Evolutionary conservation across 2,329 filamentous ascomycete species (phyloP).

Genomic region (Epichloe glyceriae): DNA sequence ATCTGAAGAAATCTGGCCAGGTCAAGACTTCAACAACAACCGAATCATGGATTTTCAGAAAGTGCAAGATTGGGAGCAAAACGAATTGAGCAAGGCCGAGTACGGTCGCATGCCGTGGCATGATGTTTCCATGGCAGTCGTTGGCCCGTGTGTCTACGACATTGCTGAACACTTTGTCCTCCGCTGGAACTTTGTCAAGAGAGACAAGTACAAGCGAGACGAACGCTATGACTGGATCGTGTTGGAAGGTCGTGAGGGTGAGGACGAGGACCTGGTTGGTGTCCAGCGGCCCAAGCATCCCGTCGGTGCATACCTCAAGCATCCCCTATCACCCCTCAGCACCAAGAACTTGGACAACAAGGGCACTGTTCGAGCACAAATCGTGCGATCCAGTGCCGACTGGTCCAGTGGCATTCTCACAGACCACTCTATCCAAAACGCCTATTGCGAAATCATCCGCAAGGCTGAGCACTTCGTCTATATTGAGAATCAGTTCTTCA

Average conservation of each 20-base stretch:
- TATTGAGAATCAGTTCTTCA: constrained; percentile 99
- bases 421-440: constrained; percentile 78
- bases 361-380: constrained; percentile 67
- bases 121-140: constrained; percentile 83
- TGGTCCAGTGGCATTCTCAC: constrained; percentile 86
- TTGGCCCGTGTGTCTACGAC: constrained; percentile 81
- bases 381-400: constrained; percentile 82
- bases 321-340: constrained; percentile 59
- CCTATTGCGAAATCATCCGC: constrained; percentile 72
- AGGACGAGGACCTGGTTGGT: constrained; percentile 73
- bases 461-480: constrained; percentile 89
- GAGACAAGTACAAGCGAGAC: constrained; percentile 94
- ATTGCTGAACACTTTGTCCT: constrained; percentile 92
- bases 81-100: constrained; percentile 82
- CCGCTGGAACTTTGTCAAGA: constrained; percentile 93
- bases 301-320: constrained; percentile 73
- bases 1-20: constrained; percentile 75
- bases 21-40: constrained; percentile 98
- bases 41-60: constrained; percentile 90
- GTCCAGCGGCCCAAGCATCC: constrained; percentile 84
- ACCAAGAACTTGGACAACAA: constrained; percentile 50
- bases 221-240: constrained; percentile 72
- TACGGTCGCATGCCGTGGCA: constrained; percentile 98
- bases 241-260: constrained; percentile 60
- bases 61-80: constrained; percentile 83